Conservation (phyloP, 2,329 filamentous ascomycete genomes). For the Simplicillium sp. region DNA sequence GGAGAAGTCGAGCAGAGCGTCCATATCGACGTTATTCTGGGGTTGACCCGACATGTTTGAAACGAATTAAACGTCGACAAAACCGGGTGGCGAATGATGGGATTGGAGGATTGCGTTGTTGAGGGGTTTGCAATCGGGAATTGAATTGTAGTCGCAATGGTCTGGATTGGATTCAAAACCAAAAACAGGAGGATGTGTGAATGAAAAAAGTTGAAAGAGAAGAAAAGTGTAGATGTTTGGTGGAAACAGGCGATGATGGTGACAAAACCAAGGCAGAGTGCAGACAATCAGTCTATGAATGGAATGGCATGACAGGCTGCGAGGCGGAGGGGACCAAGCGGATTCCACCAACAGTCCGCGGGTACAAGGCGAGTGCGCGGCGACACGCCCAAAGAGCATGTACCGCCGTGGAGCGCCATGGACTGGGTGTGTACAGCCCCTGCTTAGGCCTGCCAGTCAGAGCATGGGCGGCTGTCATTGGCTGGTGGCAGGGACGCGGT, state of each 20-base stretch:
- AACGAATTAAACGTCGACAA: conserved; percentile 3
- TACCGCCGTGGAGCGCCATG: too few relatives aligned
- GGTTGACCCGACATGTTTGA: conserved; percentile 28
- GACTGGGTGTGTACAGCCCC: too few relatives aligned
- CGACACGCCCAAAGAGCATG: not conserved
- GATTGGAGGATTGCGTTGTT: too few relatives aligned
- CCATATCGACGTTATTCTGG: conserved; percentile 40
- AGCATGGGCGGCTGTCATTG: not conserved
- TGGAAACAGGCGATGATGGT: too few relatives aligned
- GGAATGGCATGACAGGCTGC: conserved; percentile 4
- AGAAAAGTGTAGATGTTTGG: not conserved
- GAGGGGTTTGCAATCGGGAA: too few relatives aligned
- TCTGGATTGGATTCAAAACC: not conserved
- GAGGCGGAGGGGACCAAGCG: not conserved
- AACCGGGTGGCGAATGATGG: conserved; percentile 2
- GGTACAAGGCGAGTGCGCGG: too few relatives aligned
- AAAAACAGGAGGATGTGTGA: not conserved
- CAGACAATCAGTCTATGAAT: conserved; percentile 2
- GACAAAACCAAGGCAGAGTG: too few relatives aligned
- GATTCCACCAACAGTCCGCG: too few relatives aligned
- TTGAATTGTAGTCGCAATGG: too few relatives aligned
- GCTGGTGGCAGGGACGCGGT: conserved; percentile 3
- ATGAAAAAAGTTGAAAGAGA: not conserved
- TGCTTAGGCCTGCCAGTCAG: too few relatives aligned
- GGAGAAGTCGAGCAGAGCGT: conserved; percentile 50